Base-by-base conservation (phyloP, 768 basidiomycete species). In the Phaeolepiota aurea region DNA sequence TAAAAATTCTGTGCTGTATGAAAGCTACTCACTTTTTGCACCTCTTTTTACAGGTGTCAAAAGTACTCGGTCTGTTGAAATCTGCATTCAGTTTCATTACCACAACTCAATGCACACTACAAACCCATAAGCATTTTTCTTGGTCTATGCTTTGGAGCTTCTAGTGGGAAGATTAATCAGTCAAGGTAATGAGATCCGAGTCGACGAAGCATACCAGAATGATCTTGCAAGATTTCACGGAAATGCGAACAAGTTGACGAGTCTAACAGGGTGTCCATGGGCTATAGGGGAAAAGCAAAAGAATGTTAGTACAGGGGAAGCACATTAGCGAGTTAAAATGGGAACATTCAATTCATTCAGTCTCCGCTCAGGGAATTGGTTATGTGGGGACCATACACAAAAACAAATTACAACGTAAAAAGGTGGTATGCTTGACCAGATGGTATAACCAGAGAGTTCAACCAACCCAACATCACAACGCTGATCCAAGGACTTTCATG, bases 401-500 rank as follows among this genome's bases (percentile, higher is more conserved):
- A 36, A 12, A 16, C 18, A 36, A 20, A 11, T 12, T 7, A n/a
- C n/a, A 28, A 7, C 25, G 7, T 28, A 7, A 28, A 28, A 7
- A 28, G 25, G 7, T 7, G n/a, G 25, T 7, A 38, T 19, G 37
- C 16, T 12, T 13, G n/a, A 66, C 12, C 21, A 37, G 20, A 21
- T 13, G 12, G 15, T 28, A n/a, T n/a, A n/a, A n/a, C n/a, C n/a
- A n/a, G n/a, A n/a, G n/a, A 28, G 25, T 28, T 28, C 7, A 19
- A 28, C 5, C 20, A 10, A 28, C n/a, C n/a, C n/a, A 20, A 31
- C 11, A 37, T 40, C 16, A 28, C 21, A 48, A n/a, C n/a, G 80
- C 75, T 38, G 80, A 77, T 20, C 87, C 89, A 32, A 91, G 52
- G 12, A 91, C 83, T 59, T 93, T 92, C 58, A 84, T 64, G 3